Conservation (phyloP, 805 yeast species). For the Nakazawaea populi region DNA sequence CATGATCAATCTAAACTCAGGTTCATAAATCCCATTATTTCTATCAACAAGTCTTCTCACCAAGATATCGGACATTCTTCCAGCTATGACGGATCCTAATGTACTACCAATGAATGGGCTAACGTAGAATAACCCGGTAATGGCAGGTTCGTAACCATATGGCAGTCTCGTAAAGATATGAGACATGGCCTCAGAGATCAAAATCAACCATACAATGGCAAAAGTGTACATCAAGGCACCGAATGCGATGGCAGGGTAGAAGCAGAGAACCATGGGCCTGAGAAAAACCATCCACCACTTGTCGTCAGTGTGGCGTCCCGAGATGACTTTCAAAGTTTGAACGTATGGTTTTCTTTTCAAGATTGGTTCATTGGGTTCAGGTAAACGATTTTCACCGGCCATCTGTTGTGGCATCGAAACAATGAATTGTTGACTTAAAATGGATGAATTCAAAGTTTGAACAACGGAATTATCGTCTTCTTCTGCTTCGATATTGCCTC, state of each 20-base stretch:
- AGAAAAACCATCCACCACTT: conserved; percentile 50
- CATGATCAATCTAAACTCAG: conserved; percentile 55
- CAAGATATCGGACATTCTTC: conserved; percentile 42
- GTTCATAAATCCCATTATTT: conserved; percentile 55
- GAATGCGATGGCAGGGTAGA: conserved; percentile 46
- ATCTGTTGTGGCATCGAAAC: not conserved
- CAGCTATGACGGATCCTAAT: conserved; percentile 50
- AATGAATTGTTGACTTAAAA: not conserved
- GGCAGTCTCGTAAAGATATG: conserved; percentile 40
- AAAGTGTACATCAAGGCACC: conserved; percentile 47
- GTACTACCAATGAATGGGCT: conserved; percentile 55
- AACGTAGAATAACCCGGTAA: conserved; percentile 48
- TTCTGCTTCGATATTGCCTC: not conserved
- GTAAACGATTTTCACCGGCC: not conserved
- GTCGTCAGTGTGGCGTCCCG: conserved; percentile 45
- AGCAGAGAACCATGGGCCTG: conserved; percentile 45
- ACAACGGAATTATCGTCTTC: not conserved
- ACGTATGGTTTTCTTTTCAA: conserved; percentile 16
- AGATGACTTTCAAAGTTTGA: conserved; percentile 32
- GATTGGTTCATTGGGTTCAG: not conserved
- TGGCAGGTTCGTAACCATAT: conserved; percentile 37
- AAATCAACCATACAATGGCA: conserved; percentile 60
- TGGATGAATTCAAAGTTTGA: conserved; percentile 4
- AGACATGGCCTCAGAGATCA: conserved; percentile 51
- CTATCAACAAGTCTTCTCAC: conserved; percentile 36